Evolutionary conservation across 768 basidiomycete species (phyloP), one percentile per base, ranked within the genome.

Genomic region (Trametes cubensis): DNA sequence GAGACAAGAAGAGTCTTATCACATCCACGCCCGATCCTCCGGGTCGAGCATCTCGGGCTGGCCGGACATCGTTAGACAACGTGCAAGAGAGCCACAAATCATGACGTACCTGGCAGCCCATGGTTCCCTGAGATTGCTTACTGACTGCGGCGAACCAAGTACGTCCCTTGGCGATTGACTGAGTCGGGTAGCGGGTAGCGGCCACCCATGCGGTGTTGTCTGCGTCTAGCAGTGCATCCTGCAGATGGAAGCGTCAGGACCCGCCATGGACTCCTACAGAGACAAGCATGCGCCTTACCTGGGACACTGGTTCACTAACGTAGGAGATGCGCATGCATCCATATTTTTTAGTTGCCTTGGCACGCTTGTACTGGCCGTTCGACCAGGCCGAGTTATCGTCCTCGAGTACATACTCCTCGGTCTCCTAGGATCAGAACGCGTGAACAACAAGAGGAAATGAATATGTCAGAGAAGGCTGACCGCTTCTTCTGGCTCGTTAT

Each of bases 161-260:
- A 18, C 63, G 63, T 17, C 20, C 23, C 28, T 60, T 60, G 7
- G 30, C n/a, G 6, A 21, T 28, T 3, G 28, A 2, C 18, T 52
- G 48, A n/a, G 49, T 17, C 14, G 42, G 38, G 17, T 17, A 30
- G 52, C 41, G 34, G 26, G n/a, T 28, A 6, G 48, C 34, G 17
- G 54, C 23, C 21, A 53, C 71, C 79, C 79, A 81, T 13, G 80
- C 78, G 53, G 71, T 71, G 58, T 81, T 73, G 53, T 81, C 76
- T 5, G 67, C 67, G n/a, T 73, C 74, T 10, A 79, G 70, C 69
- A 74, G 74, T 42, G 62, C 39, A 15, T 55, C 54, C 63, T 67
- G 47, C 17, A 53, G n/a, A 26, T n/a, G 28, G 25, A 8, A 23
- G 4, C 25, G 26, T 23, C 17, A n/a, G 25, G 14, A 18, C 5